These are phyloP conservation scores for Aspergillus sclerotiicarbonarius DNA, from an alignment of 495 filamentous ascomycete species.

Conservation along the genomic window DNA sequence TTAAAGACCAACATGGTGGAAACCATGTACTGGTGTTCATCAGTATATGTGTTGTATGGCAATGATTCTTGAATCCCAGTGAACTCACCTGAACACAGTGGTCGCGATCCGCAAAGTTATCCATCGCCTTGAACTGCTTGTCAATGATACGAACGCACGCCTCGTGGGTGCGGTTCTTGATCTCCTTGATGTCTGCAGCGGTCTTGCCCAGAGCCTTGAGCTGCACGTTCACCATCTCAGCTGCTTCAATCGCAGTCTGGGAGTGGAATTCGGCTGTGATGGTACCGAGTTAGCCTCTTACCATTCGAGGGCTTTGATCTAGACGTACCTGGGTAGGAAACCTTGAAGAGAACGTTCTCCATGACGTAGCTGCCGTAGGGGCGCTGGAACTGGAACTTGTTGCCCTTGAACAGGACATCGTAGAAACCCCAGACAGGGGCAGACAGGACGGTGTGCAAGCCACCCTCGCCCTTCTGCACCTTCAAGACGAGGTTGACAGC, in stretches of 20 bases:
- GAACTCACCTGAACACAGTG: constrained; percentile 82
- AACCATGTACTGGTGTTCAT: constrained; percentile 74
- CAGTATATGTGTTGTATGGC: background rate
- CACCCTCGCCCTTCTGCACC: constrained; percentile 87
- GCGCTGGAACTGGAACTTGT: constrained; percentile 93
- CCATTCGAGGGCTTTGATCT: background rate
- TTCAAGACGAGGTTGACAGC: constrained; percentile 93
- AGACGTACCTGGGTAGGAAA: constrained; percentile 83
- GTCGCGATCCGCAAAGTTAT: constrained; percentile 98
- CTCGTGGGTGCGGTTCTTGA: constrained; percentile 95
- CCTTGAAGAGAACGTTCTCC: constrained; percentile 99
- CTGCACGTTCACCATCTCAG: constrained; percentile 79
- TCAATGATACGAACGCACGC: constrained; percentile 98
- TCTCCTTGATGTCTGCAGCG: constrained; percentile 87
- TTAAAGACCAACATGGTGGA: constrained; percentile 92
- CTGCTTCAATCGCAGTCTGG: constrained; percentile 94
- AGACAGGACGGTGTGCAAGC: constrained; percentile 87
- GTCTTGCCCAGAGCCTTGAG: constrained; percentile 84
- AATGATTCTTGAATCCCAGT: background rate
- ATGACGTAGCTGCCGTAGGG: constrained; percentile 98
- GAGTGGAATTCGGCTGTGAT: constrained; percentile 92
- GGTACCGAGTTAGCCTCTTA: background rate
- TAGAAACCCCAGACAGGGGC: constrained; percentile 98
- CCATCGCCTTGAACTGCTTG: constrained; percentile 99
- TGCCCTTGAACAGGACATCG: constrained; percentile 93